phyloP scores from a whole-genome alignment of 306 rosid species.

The Malus sieversii region DNA sequence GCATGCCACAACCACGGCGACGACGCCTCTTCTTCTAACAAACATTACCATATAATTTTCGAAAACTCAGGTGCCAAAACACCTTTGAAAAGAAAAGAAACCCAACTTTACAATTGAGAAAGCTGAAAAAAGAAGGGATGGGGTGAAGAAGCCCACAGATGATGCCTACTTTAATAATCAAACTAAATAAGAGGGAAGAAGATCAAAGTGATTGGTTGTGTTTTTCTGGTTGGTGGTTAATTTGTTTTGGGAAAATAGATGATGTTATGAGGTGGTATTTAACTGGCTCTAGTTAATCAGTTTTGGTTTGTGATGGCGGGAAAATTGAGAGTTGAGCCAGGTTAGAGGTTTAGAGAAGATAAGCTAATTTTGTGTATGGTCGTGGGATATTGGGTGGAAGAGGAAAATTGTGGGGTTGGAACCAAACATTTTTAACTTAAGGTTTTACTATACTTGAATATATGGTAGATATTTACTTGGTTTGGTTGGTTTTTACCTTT shows the following conservation, averaged over 20 bases:
- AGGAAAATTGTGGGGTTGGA: constrained; percentile 14
- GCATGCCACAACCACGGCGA: constrained; percentile 32
- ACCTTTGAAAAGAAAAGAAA: background rate
- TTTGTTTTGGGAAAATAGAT: background rate
- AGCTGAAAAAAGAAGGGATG: background rate
- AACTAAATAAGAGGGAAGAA: background rate
- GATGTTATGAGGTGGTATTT: background rate
- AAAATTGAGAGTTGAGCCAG: background rate
- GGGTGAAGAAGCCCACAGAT: background rate
- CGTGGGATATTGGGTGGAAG: background rate
- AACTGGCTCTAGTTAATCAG: background rate
- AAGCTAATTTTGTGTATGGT: background rate
- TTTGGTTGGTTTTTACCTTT: background rate
- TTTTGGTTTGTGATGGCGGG: constrained; percentile 13
- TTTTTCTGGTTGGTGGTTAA: background rate
- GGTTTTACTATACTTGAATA: background rate
- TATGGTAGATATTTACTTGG: background rate
- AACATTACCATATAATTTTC: background rate
- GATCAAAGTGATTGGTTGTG: background rate
- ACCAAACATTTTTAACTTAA: background rate
- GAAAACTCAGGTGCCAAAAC: background rate
- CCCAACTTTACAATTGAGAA: background rate
- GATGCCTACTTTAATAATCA: background rate
- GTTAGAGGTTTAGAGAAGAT: background rate
- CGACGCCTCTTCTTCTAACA: background rate